Percentiles rank a stretch among this genome's conserved stretches.
Conservation (phyloP, 2,329 filamentous ascomycete species). For the Colletotrichum chrysophilum region DNA sequence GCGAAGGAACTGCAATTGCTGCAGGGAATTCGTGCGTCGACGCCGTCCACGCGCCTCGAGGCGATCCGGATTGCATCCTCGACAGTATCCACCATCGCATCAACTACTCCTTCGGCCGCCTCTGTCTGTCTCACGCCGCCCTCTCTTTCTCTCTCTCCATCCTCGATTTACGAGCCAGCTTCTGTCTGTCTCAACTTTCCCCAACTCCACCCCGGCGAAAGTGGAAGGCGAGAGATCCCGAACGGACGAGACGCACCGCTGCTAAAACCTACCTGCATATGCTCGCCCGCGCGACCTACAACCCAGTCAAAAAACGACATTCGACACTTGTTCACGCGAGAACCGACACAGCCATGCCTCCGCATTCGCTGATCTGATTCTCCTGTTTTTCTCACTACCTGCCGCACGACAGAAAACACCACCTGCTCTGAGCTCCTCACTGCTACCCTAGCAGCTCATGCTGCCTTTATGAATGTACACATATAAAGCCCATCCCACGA, state of each 20-base stretch:
- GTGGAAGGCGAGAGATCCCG: background rate
- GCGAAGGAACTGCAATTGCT: background rate
- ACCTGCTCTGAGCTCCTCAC: background rate
- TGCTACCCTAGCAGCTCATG: conserved; percentile 1
- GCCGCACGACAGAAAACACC: conserved; percentile 3
- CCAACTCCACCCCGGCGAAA: conserved; percentile 5
- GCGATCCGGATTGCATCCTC: conserved; percentile 14
- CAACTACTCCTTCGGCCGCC: background rate
- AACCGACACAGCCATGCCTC: conserved; percentile 17
- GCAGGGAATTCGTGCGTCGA: background rate
- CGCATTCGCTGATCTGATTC: conserved; percentile 15
- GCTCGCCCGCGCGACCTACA: conserved; percentile 1
- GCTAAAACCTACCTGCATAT: conserved; percentile 13
- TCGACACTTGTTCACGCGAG: conserved; percentile 3
- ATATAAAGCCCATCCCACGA: conserved; percentile 13
- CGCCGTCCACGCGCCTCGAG: background rate
- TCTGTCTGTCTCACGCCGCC: background rate
- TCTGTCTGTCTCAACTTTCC: conserved; percentile 1
- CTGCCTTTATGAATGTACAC: background rate
- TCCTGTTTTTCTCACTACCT: background rate
- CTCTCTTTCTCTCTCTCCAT: background rate
- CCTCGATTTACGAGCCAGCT: background rate
- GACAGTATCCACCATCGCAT: conserved; percentile 2
- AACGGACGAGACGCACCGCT: conserved; percentile 5
- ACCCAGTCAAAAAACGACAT: background rate